Evolutionary conservation across 495 filamentous ascomycete genomes (phyloP), one percentile per base, ranked within the genome.

Genomic region (Penicillium coffeae): DNA sequence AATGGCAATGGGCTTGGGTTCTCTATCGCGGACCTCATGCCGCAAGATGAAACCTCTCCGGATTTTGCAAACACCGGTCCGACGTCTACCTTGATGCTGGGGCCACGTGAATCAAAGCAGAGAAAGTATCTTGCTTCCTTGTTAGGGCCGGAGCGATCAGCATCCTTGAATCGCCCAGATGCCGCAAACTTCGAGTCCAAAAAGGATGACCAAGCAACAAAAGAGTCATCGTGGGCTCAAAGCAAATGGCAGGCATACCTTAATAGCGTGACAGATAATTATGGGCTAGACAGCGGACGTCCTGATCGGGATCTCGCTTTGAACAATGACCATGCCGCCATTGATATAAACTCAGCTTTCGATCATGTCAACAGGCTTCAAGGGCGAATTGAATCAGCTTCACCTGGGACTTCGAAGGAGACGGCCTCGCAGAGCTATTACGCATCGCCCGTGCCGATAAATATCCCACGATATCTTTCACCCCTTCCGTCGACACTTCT

Each of bases 271-370:
- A 70, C 68, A 3, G 71, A 72, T 20, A 68, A 70, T 34, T 88
- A 86, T 58, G 87, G 87, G 1, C 68, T 84, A 43, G 87, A 91
- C 56, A 72, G 78, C 20, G 87, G 87, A 3, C 72, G 79, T 45
- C 78, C 79, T 2, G 87, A 91, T 65, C 59, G 76, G 13, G 87
- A 91, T 60, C 54, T 85, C 3, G 80, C 80, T 12, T 77, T 75
- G 38, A 90, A 90, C 49, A 79, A 89, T 51, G 87, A 91, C 50
- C 78, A 75, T 48, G 76, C 75, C 14, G 67, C 74, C 21, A 77
- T 72, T 40, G 72, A 71, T 35, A 65, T 73, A 45, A 66, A 72
- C 55, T 56, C 69, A 53, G 66, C 70, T 0, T 46, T 73, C 14
- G 61, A 67, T 22, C 37, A 58, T 39, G 62, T 66, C 25, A 58